Conservation (phyloP, 2,329 filamentous ascomycete species). For the Aplosporella prunicola region DNA sequence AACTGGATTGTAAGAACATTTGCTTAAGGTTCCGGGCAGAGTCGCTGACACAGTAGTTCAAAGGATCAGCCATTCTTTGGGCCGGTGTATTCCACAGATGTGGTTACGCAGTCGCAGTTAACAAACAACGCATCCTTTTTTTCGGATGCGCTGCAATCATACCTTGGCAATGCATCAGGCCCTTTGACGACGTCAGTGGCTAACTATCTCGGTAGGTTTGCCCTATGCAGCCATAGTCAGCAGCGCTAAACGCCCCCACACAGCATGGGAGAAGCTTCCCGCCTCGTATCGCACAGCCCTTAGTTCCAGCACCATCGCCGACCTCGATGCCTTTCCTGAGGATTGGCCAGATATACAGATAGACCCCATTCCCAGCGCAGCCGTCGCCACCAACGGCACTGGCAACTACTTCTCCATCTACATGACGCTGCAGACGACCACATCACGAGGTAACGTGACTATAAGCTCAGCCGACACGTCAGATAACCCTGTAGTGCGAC, state of each 20-base stretch:
- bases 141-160: too few species aligned
- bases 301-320: not conserved
- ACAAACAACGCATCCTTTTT: too few species aligned
- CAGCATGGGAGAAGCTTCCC: slow-evolving; percentile 3
- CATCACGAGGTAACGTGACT: slow-evolving; percentile 21
- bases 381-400: slow-evolving; percentile 6
- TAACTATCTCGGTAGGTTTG: too few species aligned
- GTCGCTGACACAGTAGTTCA: too few species aligned
- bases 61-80: too few species aligned
- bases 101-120: too few species aligned
- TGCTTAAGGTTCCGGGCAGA: too few species aligned
- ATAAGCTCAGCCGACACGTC: slow-evolving; percentile 16
- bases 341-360: slow-evolving; percentile 5
- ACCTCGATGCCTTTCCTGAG: slow-evolving; percentile 1
- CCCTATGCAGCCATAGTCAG: too few species aligned
- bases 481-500: slow-evolving; percentile 18
- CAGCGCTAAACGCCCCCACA: not conserved
- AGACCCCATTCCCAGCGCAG: not conserved
- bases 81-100: too few species aligned
- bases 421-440: slow-evolving; percentile 17
- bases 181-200: too few species aligned
- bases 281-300: not conserved
- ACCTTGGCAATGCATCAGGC: too few species aligned
- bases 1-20: too few species aligned
- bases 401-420: slow-evolving; percentile 18